A percentile compares a stretch with the other conserved stretches of the same genome.
These are phyloP conservation scores for Kwoniella heveanensis DNA, from an alignment of 768 basidiomycete genomes.

Conservation along the genomic window DNA sequence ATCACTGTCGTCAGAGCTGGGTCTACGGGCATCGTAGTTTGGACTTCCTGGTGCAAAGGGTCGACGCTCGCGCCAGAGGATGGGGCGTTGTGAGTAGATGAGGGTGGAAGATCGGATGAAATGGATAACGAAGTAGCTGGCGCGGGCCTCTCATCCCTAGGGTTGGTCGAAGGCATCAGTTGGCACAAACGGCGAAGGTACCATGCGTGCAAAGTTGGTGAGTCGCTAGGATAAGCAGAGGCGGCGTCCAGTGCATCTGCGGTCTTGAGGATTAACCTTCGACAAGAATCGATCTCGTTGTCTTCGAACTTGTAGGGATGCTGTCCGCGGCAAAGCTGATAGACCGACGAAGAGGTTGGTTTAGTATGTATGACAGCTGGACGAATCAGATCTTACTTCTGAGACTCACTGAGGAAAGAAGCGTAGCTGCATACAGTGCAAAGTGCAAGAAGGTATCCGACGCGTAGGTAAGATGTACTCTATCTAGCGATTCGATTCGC, in stretches of 20 bases:
- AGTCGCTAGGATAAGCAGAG: slow-evolving; percentile 32
- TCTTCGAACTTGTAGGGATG: slow-evolving; percentile 27
- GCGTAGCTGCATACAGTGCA: slow-evolving; percentile 36
- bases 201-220: slow-evolving; percentile 34
- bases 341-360: no score
- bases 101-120: slow-evolving; percentile 6
- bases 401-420: slow-evolving; percentile 34
- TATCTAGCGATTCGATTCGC: slow-evolving; percentile 27
- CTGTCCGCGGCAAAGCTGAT: slow-evolving; percentile 10
- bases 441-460: slow-evolving; percentile 41
- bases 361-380: background rate
- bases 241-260: slow-evolving; percentile 33
- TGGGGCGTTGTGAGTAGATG: background rate
- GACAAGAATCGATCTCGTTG: slow-evolving; percentile 33
- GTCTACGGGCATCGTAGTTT: slow-evolving; percentile 22
- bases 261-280: slow-evolving; percentile 29
- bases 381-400: background rate
- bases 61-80: slow-evolving; percentile 2
- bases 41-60: background rate
- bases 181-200: slow-evolving; percentile 29
- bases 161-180: slow-evolving; percentile 6
- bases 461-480: slow-evolving; percentile 27
- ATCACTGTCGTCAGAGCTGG: slow-evolving; percentile 9
- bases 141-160: background rate
- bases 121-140: slow-evolving; percentile 4